phyloP scores from a whole-genome alignment of 2,329 filamentous ascomycete species.

The Stagonosporopsis cucurbitacearum region DNA sequence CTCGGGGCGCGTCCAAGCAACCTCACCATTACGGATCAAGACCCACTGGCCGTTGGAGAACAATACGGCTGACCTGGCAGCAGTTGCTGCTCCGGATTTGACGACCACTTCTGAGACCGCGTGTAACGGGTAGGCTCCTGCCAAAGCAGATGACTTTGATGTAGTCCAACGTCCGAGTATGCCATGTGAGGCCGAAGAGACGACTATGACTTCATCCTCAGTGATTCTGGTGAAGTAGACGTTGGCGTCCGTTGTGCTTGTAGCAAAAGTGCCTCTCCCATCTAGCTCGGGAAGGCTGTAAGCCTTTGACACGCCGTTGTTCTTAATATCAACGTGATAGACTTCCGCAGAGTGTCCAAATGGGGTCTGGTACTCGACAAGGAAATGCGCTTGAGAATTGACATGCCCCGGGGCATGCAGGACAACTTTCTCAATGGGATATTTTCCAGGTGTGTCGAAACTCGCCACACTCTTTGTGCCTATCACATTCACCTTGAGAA shows the following conservation, averaged over 20 bases:
- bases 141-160: slow-evolving; percentile 49
- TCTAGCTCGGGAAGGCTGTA: slow-evolving; percentile 77
- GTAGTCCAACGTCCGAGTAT: slow-evolving; percentile 76
- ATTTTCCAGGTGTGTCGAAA: slow-evolving; percentile 52
- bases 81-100: slow-evolving; percentile 71
- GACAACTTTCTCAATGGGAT: slow-evolving; percentile 58
- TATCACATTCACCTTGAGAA: slow-evolving; percentile 74
- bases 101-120: slow-evolving; percentile 83
- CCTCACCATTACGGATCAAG: slow-evolving; percentile 80
- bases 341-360: slow-evolving; percentile 81
- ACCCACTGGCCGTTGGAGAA: slow-evolving; percentile 75
- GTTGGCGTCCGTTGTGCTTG: slow-evolving; percentile 77
- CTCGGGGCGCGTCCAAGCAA: slow-evolving; percentile 82
- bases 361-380: slow-evolving; percentile 78
- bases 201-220: slow-evolving; percentile 72
- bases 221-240: slow-evolving; percentile 89
- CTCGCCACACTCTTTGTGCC: slow-evolving; percentile 54
- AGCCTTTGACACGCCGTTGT: slow-evolving; percentile 71
- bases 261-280: slow-evolving; percentile 77
- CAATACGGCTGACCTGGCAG: slow-evolving; percentile 77
- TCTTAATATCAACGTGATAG: slow-evolving; percentile 80
- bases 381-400: slow-evolving; percentile 79
- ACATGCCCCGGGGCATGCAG: slow-evolving; percentile 77
- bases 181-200: slow-evolving; percentile 78
- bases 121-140: slow-evolving; percentile 60